phyloP scores from a whole-genome alignment of 2,329 filamentous ascomycete species.

The Blumeriella jaapii region DNA sequence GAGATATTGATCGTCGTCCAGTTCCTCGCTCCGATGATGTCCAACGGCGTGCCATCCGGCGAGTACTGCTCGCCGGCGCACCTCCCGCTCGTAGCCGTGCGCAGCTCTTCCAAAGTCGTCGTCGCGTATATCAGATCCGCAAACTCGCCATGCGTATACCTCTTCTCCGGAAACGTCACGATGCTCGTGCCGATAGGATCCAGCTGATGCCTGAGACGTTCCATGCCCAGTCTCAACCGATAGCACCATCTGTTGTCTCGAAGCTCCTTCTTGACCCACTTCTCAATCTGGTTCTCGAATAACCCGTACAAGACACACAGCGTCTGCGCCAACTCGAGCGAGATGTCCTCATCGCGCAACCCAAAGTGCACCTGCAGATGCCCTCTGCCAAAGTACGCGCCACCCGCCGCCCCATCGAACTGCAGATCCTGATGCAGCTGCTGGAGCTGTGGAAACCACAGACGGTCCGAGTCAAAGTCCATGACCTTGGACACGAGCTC shows the following conservation, averaged over 20 bases:
- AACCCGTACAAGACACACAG: constrained; percentile 4
- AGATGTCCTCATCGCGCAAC: not conserved
- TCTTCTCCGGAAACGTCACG: not conserved
- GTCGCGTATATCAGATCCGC: constrained; percentile 1
- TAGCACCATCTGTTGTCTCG: constrained; percentile 2
- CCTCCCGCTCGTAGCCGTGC: not conserved
- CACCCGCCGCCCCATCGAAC: too few species aligned
- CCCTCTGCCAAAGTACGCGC: too few species aligned
- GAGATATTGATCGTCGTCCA: constrained; percentile 2
- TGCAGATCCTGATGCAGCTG: constrained; percentile 2
- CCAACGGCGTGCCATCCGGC: not conserved
- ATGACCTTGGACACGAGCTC: constrained; percentile 3
- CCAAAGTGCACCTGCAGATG: constrained; percentile 5
- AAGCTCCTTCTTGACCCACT: not conserved
- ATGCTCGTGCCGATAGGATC: not conserved
- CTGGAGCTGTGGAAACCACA: not conserved
- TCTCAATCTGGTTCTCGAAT: constrained; percentile 6
- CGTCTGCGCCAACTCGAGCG: constrained; percentile 1
- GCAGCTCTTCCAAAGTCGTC: constrained; percentile 1
- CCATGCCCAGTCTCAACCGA: constrained; percentile 3
- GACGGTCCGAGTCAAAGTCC: not conserved
- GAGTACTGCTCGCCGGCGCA: not conserved
- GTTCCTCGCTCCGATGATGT: not conserved
- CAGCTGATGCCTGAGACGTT: not conserved
- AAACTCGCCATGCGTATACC: constrained; percentile 3